These are phyloP conservation scores for Krasilnikovozyma curviuscula DNA, from an alignment of 768 basidiomycete genomes.

Conservation along the genomic window DNA sequence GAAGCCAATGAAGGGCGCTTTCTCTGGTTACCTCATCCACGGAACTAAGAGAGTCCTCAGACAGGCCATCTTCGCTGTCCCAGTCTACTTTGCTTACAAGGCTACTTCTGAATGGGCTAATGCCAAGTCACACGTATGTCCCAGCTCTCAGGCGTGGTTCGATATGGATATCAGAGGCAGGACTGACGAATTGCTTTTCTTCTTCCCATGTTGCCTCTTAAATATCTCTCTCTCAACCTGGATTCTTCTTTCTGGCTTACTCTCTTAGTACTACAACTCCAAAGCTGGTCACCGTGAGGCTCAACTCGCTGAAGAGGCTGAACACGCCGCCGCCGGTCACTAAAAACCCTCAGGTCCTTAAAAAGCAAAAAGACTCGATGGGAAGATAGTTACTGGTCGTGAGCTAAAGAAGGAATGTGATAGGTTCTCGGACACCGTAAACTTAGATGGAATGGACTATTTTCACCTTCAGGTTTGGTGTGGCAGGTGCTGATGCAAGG, in stretches of 20 bases:
- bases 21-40: slow-evolving; percentile 7
- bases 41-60: neutral
- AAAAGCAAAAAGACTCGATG: no score
- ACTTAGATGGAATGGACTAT: no score
- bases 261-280: slow-evolving; percentile 3
- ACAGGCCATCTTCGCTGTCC: no score
- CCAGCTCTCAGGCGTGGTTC: no score
- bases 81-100: slow-evolving; percentile 6
- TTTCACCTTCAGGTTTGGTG: no score
- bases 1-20: slow-evolving; percentile 2
- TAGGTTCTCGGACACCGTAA: no score
- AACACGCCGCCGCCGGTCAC: no score
- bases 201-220: neutral
- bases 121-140: neutral
- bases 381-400: no score
- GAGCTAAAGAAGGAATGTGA: no score
- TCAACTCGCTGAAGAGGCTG: slow-evolving; percentile 1
- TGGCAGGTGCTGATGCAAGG: no score
- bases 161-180: neutral
- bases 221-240: neutral
- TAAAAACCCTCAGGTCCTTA: no score
- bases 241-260: neutral
- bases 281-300: slow-evolving; percentile 9
- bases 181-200: neutral
- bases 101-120: slow-evolving; percentile 2